Evolutionary conservation across 2,329 filamentous ascomycete genomes (phyloP).

Genomic region (Knoxdaviesia proteae): DNA sequence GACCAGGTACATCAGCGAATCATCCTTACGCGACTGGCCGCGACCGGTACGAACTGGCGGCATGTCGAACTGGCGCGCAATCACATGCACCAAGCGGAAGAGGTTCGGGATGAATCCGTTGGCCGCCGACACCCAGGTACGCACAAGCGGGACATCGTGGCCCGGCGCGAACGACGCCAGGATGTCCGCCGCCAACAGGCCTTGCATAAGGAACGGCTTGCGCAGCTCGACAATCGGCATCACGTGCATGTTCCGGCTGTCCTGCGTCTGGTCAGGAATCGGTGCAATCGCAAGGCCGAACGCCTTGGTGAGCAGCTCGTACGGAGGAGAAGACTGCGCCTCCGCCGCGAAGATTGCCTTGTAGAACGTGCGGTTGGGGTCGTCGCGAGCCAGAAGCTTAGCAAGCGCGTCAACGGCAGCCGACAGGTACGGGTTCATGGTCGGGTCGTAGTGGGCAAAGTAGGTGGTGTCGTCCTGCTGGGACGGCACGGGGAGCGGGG

Average conservation of each 20-base stretch:
- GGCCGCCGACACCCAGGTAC: constrained; percentile 61
- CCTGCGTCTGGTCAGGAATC: constrained; percentile 44
- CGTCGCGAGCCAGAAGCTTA: constrained; percentile 78
- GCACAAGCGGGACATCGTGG: constrained; percentile 51
- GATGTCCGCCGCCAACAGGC: constrained; percentile 76
- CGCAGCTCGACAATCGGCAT: constrained; percentile 57
- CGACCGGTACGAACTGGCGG: constrained; percentile 14
- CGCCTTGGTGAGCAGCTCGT: constrained; percentile 66
- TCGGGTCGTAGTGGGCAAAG: constrained; percentile 65
- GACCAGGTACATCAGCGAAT: constrained; percentile 40
- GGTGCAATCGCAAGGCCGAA: constrained; percentile 76
- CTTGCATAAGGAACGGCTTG: constrained; percentile 82
- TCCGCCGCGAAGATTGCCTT: constrained; percentile 64
- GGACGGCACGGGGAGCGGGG: constrained; percentile 53
- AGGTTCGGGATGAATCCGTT: constrained; percentile 72
- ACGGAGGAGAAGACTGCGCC: constrained; percentile 37
- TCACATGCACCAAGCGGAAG: constrained; percentile 50
- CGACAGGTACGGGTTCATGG: constrained; percentile 69
- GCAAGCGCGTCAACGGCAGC: constrained; percentile 77
- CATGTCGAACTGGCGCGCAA: constrained; percentile 43
- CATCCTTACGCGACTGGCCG: constrained; percentile 18
- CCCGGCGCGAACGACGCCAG: constrained; percentile 53
- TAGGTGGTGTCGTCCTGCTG: constrained; percentile 36
- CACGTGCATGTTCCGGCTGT: constrained; percentile 36
- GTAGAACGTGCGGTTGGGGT: constrained; percentile 76